Evolutionary conservation across 2,329 filamentous ascomycete species (phyloP).

Genomic region (Zymoseptoria brevis): DNA sequence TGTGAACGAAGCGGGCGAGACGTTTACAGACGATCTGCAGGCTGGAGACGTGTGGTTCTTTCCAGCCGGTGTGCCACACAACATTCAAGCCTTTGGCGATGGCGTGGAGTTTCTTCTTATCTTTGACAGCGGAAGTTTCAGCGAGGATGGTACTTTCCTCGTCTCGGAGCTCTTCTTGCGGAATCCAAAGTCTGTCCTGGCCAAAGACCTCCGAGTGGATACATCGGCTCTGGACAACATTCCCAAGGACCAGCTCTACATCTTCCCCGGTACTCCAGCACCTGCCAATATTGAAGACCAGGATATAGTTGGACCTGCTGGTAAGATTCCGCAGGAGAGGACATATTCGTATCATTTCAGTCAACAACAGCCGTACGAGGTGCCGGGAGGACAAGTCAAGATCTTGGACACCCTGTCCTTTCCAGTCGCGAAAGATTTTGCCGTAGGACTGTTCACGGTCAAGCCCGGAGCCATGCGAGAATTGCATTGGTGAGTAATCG

Average conservation of each 20-base stretch:
- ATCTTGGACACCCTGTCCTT: conserved; percentile 52
- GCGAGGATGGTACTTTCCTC: conserved; percentile 53
- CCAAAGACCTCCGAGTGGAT: conserved; percentile 37
- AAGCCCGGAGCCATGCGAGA: conserved; percentile 58
- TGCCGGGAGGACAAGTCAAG: conserved; percentile 52
- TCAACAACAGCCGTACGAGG: conserved; percentile 42
- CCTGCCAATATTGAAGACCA: conserved; percentile 28
- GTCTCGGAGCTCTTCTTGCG: conserved; percentile 33
- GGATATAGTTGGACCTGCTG: conserved; percentile 5
- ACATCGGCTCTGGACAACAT: conserved; percentile 32
- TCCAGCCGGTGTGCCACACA: conserved; percentile 37
- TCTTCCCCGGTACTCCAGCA: conserved; percentile 29
- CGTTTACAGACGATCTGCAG: conserved; percentile 27
- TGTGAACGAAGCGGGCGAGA: conserved; percentile 28
- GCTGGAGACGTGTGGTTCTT: conserved; percentile 50
- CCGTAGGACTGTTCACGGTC: conserved; percentile 50
- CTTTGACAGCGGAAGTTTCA: conserved; percentile 52
- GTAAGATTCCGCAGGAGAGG: conserved; percentile 16
- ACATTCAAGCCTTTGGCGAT: conserved; percentile 37
- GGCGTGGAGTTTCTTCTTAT: conserved; percentile 54
- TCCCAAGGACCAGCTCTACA: conserved; percentile 35
- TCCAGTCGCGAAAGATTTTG: conserved; percentile 49
- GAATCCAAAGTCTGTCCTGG: conserved; percentile 32
- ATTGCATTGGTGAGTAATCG: conserved; percentile 46
- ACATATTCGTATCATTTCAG: conserved; percentile 39